Base-by-base conservation (phyloP, 768 basidiomycete species). In the Amanita rubescens region DNA sequence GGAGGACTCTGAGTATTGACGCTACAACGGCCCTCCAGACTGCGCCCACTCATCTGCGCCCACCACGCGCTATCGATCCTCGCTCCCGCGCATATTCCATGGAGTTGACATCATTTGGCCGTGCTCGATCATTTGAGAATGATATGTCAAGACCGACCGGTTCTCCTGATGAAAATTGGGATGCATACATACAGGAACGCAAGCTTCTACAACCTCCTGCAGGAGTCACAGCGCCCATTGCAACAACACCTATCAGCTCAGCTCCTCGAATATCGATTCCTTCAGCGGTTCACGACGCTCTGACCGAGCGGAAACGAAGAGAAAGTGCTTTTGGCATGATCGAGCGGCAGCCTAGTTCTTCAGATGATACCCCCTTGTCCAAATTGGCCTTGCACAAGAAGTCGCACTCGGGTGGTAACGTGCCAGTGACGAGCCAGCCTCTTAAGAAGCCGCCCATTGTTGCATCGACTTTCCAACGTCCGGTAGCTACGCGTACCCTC, bases 151-250 rank as follows among this genome's bases (percentile, higher is more conserved):
- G 87, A 35, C 86, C 89, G 14, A 84, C 81, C 0, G 89, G 86
- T 59, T 84, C 75, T 5, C 87, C 87, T n/a, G 82, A 87, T 39
- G 75, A 80, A n/a, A 84, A 88, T 58, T 96, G 93, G 93, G 87
- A 94, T 57, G 69, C 78, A 41, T 95, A 96, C 65, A 77, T 93
- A 46, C 82, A 82, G 42, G 90, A 94, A 47, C 80, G 93, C 52
- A 90, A 87, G 63, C 74, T 96, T 14, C 68, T 94, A 56, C 87
- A 90, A 61, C 90, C 91, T 39, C 90, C 90, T 9, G 77, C 84
- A 17, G 89, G 90, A 6, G 77, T 90, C 41, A 80, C 89, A 14
- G 75, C 82, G n/a, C 89, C 90, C 1, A 91, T 93, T 60, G 69
- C 75, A 5, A 81, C 85, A n/a, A 78, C 79, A 7, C 72, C 78